These are phyloP conservation scores for Phytophthora megakarya DNA, from an alignment of 352 stramenopile genomes.

Conservation along the genomic window DNA sequence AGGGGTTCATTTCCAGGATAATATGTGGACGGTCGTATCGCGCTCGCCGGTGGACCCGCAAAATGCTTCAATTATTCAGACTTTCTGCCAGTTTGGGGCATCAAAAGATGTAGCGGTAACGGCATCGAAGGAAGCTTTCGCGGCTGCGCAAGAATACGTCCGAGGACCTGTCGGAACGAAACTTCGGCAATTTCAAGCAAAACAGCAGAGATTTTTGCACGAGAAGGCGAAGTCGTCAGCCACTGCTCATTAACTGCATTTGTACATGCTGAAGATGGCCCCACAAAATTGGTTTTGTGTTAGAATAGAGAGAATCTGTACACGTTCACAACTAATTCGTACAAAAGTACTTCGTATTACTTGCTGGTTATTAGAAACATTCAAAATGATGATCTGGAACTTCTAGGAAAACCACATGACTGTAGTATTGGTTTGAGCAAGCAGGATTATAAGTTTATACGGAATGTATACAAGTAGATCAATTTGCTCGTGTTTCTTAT, in stretches of 20 bases:
- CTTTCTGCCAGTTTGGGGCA: slow-evolving; percentile 26
- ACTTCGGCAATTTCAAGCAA: slow-evolving; percentile 23
- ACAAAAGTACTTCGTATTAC: no score
- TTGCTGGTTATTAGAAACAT: no score
- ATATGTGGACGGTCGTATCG: slow-evolving; percentile 26
- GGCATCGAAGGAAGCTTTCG: slow-evolving; percentile 2
- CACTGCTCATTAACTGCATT: neutral
- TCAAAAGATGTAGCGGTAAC: neutral
- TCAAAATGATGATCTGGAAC: no score
- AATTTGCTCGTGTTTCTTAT: no score
- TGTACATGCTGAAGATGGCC: no score
- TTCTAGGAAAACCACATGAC: no score
- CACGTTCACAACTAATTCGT: no score
- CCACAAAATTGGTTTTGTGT: no score
- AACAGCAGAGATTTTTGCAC: slow-evolving; percentile 16
- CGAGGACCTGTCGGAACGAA: slow-evolving; percentile 10
- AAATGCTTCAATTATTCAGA: slow-evolving; percentile 22
- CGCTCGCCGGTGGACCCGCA: slow-evolving; percentile 16
- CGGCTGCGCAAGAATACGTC: slow-evolving; percentile 11
- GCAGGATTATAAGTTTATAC: no score
- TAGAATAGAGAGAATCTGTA: no score
- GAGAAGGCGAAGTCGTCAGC: neutral
- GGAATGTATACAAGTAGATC: no score
- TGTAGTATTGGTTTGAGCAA: no score
- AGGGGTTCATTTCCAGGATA: slow-evolving; percentile 31